Evolutionary conservation across 1,284 basidiomycete species (phyloP).

Genomic region (Pascua sp.): DNA sequence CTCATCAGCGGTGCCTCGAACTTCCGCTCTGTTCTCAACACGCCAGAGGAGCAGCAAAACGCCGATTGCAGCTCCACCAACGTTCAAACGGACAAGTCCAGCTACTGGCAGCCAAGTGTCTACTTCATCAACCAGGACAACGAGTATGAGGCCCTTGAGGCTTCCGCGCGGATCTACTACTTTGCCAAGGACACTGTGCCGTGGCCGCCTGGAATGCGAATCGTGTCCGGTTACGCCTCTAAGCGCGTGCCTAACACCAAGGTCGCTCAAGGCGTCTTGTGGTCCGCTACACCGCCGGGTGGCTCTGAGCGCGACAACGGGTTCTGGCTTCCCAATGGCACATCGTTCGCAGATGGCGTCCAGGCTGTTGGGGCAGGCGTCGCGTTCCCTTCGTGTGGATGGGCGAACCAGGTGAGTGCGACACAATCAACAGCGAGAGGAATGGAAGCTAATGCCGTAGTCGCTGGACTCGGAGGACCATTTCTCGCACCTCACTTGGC

Average conservation of each 20-base stretch:
- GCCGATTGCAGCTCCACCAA: slow-evolving; percentile 32
- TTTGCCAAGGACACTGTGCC: slow-evolving; percentile 1
- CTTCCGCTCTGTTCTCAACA: slow-evolving; percentile 29
- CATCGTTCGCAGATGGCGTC: not conserved
- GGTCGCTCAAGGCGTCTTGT: no score
- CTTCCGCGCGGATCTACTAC: slow-evolving; percentile 42
- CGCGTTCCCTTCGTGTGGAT: slow-evolving; percentile 41
- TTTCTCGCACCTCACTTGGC: slow-evolving; percentile 51
- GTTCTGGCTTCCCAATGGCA: slow-evolving; percentile 5
- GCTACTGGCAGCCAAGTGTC: slow-evolving; percentile 52
- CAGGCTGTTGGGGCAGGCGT: slow-evolving; percentile 4
- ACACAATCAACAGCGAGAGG: slow-evolving; percentile 33
- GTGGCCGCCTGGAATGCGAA: slow-evolving; percentile 51
- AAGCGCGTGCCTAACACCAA: no score
- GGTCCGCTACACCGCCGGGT: no score
- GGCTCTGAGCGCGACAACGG: no score
- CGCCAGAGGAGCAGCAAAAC: slow-evolving; percentile 21
- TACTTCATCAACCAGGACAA: slow-evolving; percentile 46
- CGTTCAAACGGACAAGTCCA: slow-evolving; percentile 49
- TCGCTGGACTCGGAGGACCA: slow-evolving; percentile 36
- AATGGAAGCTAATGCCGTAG: not conserved
- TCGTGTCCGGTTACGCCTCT: slow-evolving; percentile 43
- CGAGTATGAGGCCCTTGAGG: slow-evolving; percentile 29
- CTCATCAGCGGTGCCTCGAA: slow-evolving; percentile 44
- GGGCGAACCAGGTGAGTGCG: slow-evolving; percentile 22